Evolutionary conservation across 2,329 filamentous ascomycete genomes (phyloP), one percentile per base, ranked within the genome.

Genomic region (Fusarium sarcochroum): DNA sequence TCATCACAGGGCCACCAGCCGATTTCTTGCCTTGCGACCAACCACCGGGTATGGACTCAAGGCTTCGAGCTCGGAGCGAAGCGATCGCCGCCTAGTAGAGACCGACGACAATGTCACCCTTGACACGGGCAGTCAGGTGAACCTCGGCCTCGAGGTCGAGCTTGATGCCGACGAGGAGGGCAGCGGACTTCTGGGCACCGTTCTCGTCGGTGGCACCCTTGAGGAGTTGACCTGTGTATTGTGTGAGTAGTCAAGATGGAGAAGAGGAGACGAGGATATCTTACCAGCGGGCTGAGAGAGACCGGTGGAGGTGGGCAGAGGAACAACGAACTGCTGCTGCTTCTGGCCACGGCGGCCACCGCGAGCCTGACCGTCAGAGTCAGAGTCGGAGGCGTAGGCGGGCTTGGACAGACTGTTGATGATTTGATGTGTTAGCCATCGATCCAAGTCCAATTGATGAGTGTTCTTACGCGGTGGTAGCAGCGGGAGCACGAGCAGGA

Each of bases 111-210:
- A 89, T 88, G 75, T 90, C 87, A 82, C 87, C 87, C 46, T 86
- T 81, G 63, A 89, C 81, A 51, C 87, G 78, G 48, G 87, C 87
- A 18, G 87, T 89, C 66, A 89, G 77, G 75, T 90, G 86, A 42
- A 89, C 85, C 75, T 89, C 87, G 15, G 87, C 87, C 75, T 90
- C 87, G 20, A 89, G 78, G 73, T 90, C 87, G 35, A 90, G 80
- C 81, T 90, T 89, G 80, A 89, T 89, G 57, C 87, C 87, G 37
- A 90, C 81, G 70, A 89, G 81, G 42, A 89, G 80, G 3, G 86
- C 86, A 6, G 87, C 85, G 40, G 84, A 77, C 78, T 87, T 89
- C 61, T 85, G 80, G 70, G 86, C 85, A 62, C 87, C 87, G 54
- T 88, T 79, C 30, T 86, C 84, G 63, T 88, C 86, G 32, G 84